phyloP scores from a whole-genome alignment of 1,284 basidiomycete genomes.

The Puccinia horiana region DNA sequence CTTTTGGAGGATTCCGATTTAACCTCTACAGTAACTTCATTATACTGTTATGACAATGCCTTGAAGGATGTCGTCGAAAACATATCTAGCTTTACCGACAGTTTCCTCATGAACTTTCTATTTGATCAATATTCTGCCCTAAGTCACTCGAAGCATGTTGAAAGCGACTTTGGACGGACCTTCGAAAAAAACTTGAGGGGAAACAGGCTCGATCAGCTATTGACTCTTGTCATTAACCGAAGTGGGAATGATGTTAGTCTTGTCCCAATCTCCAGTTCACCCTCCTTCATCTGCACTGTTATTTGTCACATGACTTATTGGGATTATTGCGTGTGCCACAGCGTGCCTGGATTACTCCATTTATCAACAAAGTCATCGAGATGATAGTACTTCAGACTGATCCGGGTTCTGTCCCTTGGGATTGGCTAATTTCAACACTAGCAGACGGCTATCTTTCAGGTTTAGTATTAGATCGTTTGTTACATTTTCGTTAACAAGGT shows the following conservation, averaged over 20 bases:
- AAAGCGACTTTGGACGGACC: neutral
- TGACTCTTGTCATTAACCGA: conserved; percentile 37
- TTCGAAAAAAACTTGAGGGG: conserved; percentile 33
- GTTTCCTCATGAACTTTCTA: conserved; percentile 29
- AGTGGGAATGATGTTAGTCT: conserved; percentile 25
- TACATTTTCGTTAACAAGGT: too few relatives aligned
- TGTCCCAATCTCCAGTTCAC: neutral
- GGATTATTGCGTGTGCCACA: neutral
- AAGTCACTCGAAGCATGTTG: conserved; percentile 15
- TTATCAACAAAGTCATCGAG: conserved; percentile 33
- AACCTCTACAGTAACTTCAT: neutral
- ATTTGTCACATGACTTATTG: conserved; percentile 15
- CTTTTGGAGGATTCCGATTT: conserved; percentile 16
- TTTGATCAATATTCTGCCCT: conserved; percentile 27
- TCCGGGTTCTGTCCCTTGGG: conserved; percentile 18
- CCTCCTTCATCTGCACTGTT: neutral
- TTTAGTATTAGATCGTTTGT: neutral
- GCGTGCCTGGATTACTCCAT: conserved; percentile 47
- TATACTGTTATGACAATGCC: conserved; percentile 27
- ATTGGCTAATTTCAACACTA: conserved; percentile 45
- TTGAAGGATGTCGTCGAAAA: conserved; percentile 7
- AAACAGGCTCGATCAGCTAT: conserved; percentile 16
- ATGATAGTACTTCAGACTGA: conserved; percentile 34
- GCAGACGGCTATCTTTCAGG: conserved; percentile 46
- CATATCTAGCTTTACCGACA: conserved; percentile 1